A percentile compares a stretch with the other conserved stretches of the same genome.
Evolutionary conservation across 495 filamentous ascomycete species (phyloP).

Genomic region (Aspergillus ostianus): DNA sequence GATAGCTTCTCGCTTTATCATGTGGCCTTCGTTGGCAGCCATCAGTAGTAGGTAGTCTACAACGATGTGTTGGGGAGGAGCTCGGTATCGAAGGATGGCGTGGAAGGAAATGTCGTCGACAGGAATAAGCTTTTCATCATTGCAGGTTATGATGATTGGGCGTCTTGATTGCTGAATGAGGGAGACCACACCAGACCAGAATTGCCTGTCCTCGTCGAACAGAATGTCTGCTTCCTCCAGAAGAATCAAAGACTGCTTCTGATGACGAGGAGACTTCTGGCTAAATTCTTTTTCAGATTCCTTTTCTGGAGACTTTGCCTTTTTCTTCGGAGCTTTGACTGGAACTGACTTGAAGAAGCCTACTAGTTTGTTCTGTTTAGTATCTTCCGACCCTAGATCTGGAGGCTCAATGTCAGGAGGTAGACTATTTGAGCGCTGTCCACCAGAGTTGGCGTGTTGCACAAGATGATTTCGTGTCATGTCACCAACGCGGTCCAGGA

Average conservation of each 20-base stretch:
- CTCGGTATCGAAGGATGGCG: slow-evolving; percentile 79
- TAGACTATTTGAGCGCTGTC: slow-evolving; percentile 24
- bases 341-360: slow-evolving; percentile 68
- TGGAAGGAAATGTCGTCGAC: slow-evolving; percentile 68
- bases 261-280: slow-evolving; percentile 50
- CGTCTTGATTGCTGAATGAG: slow-evolving; percentile 82
- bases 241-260: slow-evolving; percentile 93
- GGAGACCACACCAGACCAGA: slow-evolving; percentile 79
- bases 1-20: slow-evolving; percentile 65
- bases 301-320: slow-evolving; percentile 16
- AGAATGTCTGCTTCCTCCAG: slow-evolving; percentile 93
- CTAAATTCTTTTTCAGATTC: slow-evolving; percentile 19
- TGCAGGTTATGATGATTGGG: slow-evolving; percentile 94
- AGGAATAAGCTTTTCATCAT: slow-evolving; percentile 76
- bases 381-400: slow-evolving; percentile 44
- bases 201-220: slow-evolving; percentile 92
- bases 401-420: slow-evolving; percentile 11
- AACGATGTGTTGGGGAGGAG: slow-evolving; percentile 65
- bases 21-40: slow-evolving; percentile 88
- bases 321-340: slow-evolving; percentile 28
- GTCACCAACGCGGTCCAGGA: slow-evolving; percentile 88
- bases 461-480: slow-evolving; percentile 97
- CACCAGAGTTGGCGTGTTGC: slow-evolving; percentile 42
- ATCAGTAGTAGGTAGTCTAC: slow-evolving; percentile 79
- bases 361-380: slow-evolving; percentile 73